Conservation (phyloP, 2,329 filamentous ascomycete species). For the Thelonectria olida region DNA sequence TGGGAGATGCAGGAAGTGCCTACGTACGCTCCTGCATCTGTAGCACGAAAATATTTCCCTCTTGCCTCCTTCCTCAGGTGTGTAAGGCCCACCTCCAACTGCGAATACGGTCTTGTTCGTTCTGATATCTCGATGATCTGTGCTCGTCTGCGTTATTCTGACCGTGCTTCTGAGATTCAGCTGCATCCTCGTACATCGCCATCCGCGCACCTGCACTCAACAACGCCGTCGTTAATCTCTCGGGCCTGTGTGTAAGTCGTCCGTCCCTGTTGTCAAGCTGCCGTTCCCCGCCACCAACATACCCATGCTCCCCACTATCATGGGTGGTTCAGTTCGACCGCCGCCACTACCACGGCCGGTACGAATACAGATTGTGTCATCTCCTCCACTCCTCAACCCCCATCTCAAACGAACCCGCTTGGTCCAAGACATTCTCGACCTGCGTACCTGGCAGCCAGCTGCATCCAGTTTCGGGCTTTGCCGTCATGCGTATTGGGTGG, state of each 20-base stretch:
- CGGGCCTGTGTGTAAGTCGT: neutral
- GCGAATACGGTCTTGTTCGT: too few relatives aligned
- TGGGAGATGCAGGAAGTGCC: neutral
- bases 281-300: neutral
- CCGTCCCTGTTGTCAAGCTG: neutral
- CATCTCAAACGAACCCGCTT: neutral
- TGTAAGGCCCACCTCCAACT: too few relatives aligned
- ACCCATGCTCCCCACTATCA: neutral
- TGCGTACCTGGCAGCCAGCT: neutral
- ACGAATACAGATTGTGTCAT: neutral
- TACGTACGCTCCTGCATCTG: neutral
- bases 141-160: too few relatives aligned
- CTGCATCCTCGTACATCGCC: too few relatives aligned
- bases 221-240: neutral
- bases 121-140: too few relatives aligned
- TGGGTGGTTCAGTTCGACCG: neutral
- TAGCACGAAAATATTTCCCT: neutral
- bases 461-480: conserved; percentile 1
- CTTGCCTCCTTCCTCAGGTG: neutral
- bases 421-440: neutral
- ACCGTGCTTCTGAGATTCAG: too few relatives aligned
- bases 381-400: conserved; percentile 14
- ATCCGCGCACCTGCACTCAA: neutral
- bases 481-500: neutral
- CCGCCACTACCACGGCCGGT: too few relatives aligned